Conservation (phyloP, 805 yeast species). For the Groenewaldozyma salmanticensis region DNA sequence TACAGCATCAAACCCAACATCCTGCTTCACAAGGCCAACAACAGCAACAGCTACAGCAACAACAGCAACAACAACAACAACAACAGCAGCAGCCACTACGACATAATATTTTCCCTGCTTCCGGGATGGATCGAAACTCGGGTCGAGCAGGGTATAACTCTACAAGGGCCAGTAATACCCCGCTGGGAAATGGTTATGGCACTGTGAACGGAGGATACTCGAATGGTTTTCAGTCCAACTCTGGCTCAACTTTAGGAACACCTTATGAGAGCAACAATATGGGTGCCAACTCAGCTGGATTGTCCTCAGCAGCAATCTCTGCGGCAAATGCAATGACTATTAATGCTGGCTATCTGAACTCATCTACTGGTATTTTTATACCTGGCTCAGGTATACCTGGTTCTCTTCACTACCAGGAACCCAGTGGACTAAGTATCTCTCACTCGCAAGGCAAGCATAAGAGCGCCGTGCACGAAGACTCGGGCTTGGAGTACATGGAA, state of each 20-base stretch:
- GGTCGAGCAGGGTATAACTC: constrained; percentile 5
- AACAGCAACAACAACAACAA: constrained; percentile 12
- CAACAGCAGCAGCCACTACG: constrained; percentile 22
- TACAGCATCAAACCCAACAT: constrained; percentile 6
- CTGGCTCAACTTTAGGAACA: not conserved
- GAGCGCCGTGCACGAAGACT: not conserved
- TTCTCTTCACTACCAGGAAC: constrained; percentile 19
- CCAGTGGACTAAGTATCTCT: too few species aligned
- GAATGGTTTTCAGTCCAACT: not conserved
- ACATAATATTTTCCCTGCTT: constrained; percentile 18
- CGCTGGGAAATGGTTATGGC: constrained; percentile 25
- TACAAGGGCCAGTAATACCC: not conserved
- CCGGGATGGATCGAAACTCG: not conserved
- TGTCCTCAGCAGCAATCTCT: not conserved
- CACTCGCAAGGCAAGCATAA: constrained; percentile 1
- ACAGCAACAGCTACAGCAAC: constrained; percentile 17
- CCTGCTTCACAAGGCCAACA: too few species aligned
- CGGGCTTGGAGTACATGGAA: constrained; percentile 6
- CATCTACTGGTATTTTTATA: constrained; percentile 12
- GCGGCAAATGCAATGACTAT: constrained; percentile 1
- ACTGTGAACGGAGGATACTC: not conserved
- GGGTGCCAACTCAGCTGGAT: not conserved
- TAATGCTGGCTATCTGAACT: constrained; percentile 2
- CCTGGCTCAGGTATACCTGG: constrained; percentile 22
- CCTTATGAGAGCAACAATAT: too few species aligned